Conservation (phyloP, 495 filamentous ascomycete genomes). For the Penicillium paxilli region DNA sequence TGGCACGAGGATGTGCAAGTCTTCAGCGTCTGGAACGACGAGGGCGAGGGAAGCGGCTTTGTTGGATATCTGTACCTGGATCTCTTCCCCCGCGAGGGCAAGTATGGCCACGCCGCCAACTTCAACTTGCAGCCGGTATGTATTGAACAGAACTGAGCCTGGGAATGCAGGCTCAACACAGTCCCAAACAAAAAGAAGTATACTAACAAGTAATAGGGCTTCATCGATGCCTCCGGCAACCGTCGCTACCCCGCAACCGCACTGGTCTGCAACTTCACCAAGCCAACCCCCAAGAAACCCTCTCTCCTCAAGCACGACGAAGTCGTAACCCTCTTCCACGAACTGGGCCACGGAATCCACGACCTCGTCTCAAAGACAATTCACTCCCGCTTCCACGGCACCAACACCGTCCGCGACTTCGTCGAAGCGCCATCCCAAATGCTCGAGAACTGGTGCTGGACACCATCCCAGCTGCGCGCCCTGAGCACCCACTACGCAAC, state of each 20-base stretch:
- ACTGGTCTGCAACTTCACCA: constrained; percentile 71
- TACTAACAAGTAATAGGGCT: constrained; percentile 40
- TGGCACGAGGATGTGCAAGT: constrained; percentile 72
- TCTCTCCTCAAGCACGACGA: constrained; percentile 71
- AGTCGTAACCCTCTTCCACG: constrained; percentile 72
- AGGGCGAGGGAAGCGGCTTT: constrained; percentile 63
- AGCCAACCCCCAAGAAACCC: constrained; percentile 68
- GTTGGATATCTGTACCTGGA: constrained; percentile 74
- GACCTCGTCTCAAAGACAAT: constrained; percentile 64
- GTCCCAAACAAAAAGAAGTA: no score
- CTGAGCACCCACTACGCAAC: constrained; percentile 66
- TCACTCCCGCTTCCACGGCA: constrained; percentile 74
- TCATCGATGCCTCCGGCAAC: constrained; percentile 55
- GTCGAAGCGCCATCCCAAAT: constrained; percentile 73
- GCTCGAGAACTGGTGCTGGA: constrained; percentile 81
- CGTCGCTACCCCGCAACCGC: constrained; percentile 69
- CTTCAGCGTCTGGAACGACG: constrained; percentile 72
- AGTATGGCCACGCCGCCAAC: constrained; percentile 74
- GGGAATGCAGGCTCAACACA: no score
- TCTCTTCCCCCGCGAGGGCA: constrained; percentile 64
- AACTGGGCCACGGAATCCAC: constrained; percentile 75
- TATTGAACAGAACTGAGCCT: no score
- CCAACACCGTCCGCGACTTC: constrained; percentile 70
- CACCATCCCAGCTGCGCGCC: constrained; percentile 63
- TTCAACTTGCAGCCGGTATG: constrained; percentile 70